Percentiles rank a stretch among this genome's conserved stretches.
phyloP scores from a whole-genome alignment of 2,329 filamentous ascomycete genomes.

The Colletotrichum somersetense region DNA sequence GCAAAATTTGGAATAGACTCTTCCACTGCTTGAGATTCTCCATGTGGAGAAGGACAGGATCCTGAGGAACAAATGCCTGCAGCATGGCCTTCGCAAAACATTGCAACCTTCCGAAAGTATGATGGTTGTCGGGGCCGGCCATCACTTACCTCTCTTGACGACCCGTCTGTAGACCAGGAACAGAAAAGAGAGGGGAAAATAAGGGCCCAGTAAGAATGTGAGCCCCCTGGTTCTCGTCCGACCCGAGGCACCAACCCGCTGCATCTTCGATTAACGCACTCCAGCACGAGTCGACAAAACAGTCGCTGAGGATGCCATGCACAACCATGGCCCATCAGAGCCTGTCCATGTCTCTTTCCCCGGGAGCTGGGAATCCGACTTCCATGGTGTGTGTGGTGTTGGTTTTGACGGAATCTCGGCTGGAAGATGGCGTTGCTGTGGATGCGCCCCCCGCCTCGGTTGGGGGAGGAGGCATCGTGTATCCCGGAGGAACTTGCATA shows the following conservation, averaged over 20 bases:
- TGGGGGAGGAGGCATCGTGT: constrained; percentile 24
- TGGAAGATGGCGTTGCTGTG: constrained; percentile 3
- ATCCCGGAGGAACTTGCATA: constrained; percentile 32
- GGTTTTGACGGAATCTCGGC: constrained; percentile 21
- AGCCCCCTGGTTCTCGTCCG: neutral
- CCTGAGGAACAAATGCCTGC: constrained; percentile 26
- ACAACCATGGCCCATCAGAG: neutral
- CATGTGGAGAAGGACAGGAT: constrained; percentile 33
- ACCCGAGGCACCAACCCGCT: neutral
- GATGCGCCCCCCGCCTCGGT: neutral
- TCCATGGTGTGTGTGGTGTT: constrained; percentile 17
- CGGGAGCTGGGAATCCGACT: constrained; percentile 16
- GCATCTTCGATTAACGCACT: neutral
- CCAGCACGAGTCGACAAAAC: neutral
- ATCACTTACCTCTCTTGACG: constrained; percentile 5
- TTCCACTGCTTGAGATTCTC: neutral
- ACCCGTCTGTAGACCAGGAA: neutral
- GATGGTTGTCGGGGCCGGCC: neutral
- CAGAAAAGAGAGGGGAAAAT: neutral
- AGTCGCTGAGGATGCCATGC: neutral
- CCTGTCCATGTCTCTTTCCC: constrained; percentile 9
- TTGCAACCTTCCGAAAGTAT: neutral
- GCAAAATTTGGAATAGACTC: constrained; percentile 19
- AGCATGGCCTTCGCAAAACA: constrained; percentile 8
- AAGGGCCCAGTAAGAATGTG: no score